Evolutionary conservation across 1,284 basidiomycete genomes (phyloP), one percentile per base, ranked within the genome.

Genomic region (Puccinia horiana): DNA sequence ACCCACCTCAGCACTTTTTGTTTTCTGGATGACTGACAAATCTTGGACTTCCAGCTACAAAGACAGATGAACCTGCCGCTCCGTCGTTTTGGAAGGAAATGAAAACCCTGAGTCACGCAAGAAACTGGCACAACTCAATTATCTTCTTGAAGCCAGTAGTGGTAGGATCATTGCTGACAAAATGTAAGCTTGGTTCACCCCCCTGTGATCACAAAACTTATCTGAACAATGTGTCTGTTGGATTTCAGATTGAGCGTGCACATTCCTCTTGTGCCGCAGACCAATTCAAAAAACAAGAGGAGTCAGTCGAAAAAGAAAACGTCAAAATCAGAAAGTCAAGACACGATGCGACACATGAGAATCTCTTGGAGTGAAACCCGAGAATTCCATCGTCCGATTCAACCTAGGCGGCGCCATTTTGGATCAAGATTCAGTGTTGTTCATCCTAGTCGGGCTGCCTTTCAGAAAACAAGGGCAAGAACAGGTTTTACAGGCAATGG

Each of bases 111-210:
- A 81, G 54, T 74, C 80, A 0, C 44, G 70, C 61, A 73, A 81
- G 11, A 81, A 81, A 40, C 44, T 81, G 18, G 58, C 80, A 12
- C 54, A 61, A 26, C 70, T 81, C 29, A 81, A 81, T 29, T 81
- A 74, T 81, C 70, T 81, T 49, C 61, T 81, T 11, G 54, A 75
- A 52, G 80, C 80, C 29, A 81, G 80, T 56, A 49, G 80, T 18
- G 74, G 80, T 42, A 73, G 76, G 52, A 81, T 81, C 72, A 81
- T 81, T 44, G 70, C 80, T 26, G 69, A 81, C 32, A 81, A 81
- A 32, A 73, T 81, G 8, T 49, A n/a, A n/a, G n/a, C n/a, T n/a
- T n/a, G n/a, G n/a, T n/a, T n/a, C n/a, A n/a, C n/a, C n/a, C 42
- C 23, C 16, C n/a, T 40, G 40, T 29, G 29, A 26, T 11, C 32